Conservation (phyloP, 2,329 filamentous ascomycete species). For the Scedosporium minutisporum region DNA sequence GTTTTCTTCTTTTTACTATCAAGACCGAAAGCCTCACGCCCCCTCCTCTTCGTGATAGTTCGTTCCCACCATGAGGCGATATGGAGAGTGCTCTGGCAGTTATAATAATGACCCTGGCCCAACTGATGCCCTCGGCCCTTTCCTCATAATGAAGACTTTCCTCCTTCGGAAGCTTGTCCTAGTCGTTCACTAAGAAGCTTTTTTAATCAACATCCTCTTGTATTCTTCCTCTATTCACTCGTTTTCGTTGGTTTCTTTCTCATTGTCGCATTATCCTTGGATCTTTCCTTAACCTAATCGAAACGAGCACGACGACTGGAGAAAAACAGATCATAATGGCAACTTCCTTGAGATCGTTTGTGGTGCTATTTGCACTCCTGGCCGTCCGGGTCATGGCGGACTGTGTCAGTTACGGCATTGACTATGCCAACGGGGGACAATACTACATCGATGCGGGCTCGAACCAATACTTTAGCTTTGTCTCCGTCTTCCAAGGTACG, state of each 20-base stretch:
- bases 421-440: conserved; percentile 26
- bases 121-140: background rate
- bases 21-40: background rate
- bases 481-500: conserved; percentile 26
- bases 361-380: conserved; percentile 13
- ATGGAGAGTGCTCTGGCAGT: background rate
- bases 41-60: background rate
- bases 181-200: background rate
- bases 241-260: background rate
- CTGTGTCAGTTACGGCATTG: conserved; percentile 26
- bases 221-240: background rate
- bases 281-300: background rate
- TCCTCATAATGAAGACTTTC: background rate
- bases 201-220: background rate
- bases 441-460: conserved; percentile 28
- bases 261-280: background rate
- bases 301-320: background rate
- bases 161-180: background rate
- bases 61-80: background rate
- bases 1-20: background rate
- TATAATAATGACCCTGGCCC: conserved; percentile 3
- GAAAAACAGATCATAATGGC: background rate
- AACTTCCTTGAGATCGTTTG: conserved; percentile 3
- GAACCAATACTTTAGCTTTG: conserved; percentile 27
- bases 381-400: conserved; percentile 13